Evolutionary conservation across 345 rosid genomes (phyloP), one percentile per base, ranked within the genome.

Genomic region (Microcos paniculata): DNA sequence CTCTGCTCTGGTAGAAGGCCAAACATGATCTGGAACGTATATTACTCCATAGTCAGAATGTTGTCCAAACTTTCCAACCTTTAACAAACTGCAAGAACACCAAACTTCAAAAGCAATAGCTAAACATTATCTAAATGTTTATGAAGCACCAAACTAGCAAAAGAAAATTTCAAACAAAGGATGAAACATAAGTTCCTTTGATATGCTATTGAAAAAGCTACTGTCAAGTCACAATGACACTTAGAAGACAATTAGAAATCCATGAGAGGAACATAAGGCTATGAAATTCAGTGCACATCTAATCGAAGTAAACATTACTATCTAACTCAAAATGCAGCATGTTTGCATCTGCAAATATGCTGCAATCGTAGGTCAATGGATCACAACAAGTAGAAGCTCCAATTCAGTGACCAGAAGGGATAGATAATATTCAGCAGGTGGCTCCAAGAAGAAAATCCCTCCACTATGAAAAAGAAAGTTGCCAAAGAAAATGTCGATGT

Each of bases 41-140:
- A 82, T 81, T 45, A 78, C 51, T 77, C 83, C 87, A 79, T 62
- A 58, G 80, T 76, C 74, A 84, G 66, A 80, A 77, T 65, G 83
- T 72, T 81, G 74, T 75, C 80, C 88, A 78, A 71, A 79, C 80
- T 88, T 83, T 75, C 88, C 88, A 83, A 85, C 88, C 79, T 84
- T 89, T 77, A 85, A 83, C 65, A 91, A 75, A 82, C 98, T 94
- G 93, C 89, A 65, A 88, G 77, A 85, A 82, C 78, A 86, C 66
- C 75, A 70, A 88, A 86, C 77, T 79, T 87, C 51, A 72, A 9
- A 72, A 38, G 35, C 35, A 18, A 73, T 59, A 46, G 58, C 43
- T 73, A 40, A 73, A 61, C 26, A 53, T 55, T 5, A 35, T 72
- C 74, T 33, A 66, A 12, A 62, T 19, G 9, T 40, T 59, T 43